phyloP scores from a whole-genome alignment of 2,329 filamentous ascomycete species.

The Trichoderma breve region DNA sequence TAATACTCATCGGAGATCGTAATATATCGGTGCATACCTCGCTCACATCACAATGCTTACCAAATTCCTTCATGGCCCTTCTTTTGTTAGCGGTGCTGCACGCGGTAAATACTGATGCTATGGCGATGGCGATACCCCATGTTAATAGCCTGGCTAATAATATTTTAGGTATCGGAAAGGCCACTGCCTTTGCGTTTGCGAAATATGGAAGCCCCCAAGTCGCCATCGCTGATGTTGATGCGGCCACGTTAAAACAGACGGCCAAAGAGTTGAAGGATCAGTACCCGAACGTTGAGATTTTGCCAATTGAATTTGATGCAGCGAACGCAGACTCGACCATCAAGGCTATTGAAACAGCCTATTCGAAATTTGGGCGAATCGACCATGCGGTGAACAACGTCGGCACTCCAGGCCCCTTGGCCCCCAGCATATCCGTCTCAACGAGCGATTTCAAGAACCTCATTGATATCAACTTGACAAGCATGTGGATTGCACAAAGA shows the following conservation, averaged over 20 bases:
- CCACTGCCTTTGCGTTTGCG: background rate
- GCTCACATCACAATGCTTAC: background rate
- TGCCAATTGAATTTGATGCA: background rate
- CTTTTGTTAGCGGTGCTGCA: background rate
- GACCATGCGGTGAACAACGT: conserved; percentile 2
- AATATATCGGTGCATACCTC: background rate
- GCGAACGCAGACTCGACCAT: background rate
- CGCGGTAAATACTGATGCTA: background rate
- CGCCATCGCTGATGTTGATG: background rate
- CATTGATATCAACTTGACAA: background rate
- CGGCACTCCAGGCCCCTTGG: background rate
- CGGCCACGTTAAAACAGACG: background rate
- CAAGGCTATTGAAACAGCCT: background rate
- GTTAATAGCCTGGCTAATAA: no score
- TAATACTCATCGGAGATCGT: background rate
- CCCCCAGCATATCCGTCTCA: background rate
- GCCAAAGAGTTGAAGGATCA: background rate
- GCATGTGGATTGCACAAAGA: background rate
- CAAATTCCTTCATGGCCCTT: background rate
- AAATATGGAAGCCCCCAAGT: background rate
- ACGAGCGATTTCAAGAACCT: background rate
- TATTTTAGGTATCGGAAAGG: background rate
- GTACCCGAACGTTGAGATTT: background rate
- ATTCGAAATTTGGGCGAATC: background rate
- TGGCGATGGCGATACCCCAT: no score